Conservation (phyloP, 75 land plant species). For the Selaginella tamariscina region DNA sequence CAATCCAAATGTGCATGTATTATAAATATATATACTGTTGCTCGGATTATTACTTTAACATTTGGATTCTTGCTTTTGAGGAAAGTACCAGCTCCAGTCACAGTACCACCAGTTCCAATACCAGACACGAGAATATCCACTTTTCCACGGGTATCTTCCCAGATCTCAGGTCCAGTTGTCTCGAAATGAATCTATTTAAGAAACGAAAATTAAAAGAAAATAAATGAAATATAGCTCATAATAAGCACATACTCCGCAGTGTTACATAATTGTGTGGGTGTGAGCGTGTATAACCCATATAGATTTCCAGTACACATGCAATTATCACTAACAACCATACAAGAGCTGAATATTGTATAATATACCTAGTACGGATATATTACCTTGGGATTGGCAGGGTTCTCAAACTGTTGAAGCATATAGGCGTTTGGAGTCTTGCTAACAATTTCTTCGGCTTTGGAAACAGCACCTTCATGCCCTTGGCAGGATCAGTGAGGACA, state of each 20-base stretch:
- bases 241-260: no score
- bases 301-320: no score
- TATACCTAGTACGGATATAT: no score
- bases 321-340: no score
- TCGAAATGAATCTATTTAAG: constrained; percentile 60
- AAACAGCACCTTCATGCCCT: constrained; percentile 34
- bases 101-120: constrained; percentile 95
- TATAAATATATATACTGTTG: background rate
- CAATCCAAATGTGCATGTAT: background rate
- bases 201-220: background rate
- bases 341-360: no score
- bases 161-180: constrained; percentile 87
- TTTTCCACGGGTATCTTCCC: constrained; percentile 78
- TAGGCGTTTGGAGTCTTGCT: constrained; percentile 26
- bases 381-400: constrained; percentile 37
- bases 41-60: constrained; percentile 50
- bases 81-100: constrained; percentile 85
- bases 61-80: constrained; percentile 78
- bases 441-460: constrained; percentile 36
- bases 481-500: constrained; percentile 33
- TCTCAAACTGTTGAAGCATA: constrained; percentile 47
- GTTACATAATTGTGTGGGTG: no score
- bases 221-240: no score
- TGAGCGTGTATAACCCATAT: no score
- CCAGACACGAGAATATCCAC: constrained; percentile 82